phyloP scores from a whole-genome alignment of 805 yeast species.

The Starmerella vitae region DNA sequence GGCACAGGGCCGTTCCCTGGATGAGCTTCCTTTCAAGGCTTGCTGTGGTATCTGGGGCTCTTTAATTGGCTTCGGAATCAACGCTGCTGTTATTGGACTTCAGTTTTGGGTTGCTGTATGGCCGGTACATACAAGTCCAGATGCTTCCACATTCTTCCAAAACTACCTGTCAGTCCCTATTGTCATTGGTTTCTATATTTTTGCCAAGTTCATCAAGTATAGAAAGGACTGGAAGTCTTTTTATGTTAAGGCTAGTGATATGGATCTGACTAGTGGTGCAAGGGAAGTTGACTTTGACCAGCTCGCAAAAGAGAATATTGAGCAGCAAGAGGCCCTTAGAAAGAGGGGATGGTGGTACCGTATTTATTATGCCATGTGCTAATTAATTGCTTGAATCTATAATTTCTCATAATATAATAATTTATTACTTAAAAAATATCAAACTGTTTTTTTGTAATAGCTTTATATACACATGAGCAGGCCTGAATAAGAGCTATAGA shows the following conservation, averaged over 20 bases:
- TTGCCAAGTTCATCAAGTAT: slow-evolving; percentile 8
- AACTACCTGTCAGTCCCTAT: slow-evolving; percentile 39
- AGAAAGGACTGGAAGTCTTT: slow-evolving; percentile 11
- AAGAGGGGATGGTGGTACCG: background rate
- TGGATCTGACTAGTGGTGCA: slow-evolving; percentile 17
- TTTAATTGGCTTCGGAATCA: slow-evolving; percentile 43
- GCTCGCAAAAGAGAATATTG: slow-evolving; percentile 10
- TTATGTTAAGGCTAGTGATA: slow-evolving; percentile 11
- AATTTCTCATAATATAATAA: too few relatives aligned
- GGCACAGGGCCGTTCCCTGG: slow-evolving; percentile 52
- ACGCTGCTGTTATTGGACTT: slow-evolving; percentile 48
- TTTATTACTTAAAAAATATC: too few relatives aligned
- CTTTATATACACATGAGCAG: too few relatives aligned
- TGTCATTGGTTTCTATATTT: slow-evolving; percentile 22
- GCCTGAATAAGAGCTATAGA: too few relatives aligned
- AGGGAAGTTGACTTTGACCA: slow-evolving; percentile 15
- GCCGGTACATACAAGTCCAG: slow-evolving; percentile 39
- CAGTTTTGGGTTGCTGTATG: slow-evolving; percentile 73
- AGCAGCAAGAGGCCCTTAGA: slow-evolving; percentile 7
- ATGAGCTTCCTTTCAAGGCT: slow-evolving; percentile 53
- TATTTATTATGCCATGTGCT: background rate
- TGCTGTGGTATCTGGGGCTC: slow-evolving; percentile 61
- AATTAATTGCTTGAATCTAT: too few relatives aligned
- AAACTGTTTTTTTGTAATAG: too few relatives aligned
- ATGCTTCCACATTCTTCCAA: slow-evolving; percentile 36